A percentile compares a stretch with the other conserved stretches of the same genome.
Evolutionary conservation across 2,329 filamentous ascomycete genomes (phyloP).

Genomic region (Pseudomassariella vexata): DNA sequence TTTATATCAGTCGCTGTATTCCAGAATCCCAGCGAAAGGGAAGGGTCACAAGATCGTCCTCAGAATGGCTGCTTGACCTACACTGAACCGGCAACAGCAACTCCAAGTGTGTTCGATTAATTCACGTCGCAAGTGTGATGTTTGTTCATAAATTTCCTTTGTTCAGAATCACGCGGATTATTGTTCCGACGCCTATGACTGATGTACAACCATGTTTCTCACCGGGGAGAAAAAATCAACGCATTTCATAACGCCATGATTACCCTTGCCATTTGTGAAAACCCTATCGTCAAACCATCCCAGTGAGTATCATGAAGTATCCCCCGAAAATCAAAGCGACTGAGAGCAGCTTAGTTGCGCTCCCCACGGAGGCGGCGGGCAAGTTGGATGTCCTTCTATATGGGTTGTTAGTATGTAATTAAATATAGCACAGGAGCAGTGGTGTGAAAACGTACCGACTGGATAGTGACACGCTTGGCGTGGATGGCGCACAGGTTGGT

Average conservation of each 20-base stretch:
- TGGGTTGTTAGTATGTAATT: conserved; percentile 26
- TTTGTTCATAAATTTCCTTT: conserved; percentile 27
- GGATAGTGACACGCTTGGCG: conserved; percentile 98
- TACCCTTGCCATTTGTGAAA: conserved; percentile 32
- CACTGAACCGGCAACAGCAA: too few species aligned
- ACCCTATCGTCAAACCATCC: conserved; percentile 33
- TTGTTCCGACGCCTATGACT: conserved; percentile 26
- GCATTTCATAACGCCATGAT: conserved; percentile 34
- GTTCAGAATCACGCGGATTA: conserved; percentile 25
- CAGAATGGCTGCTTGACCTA: too few species aligned
- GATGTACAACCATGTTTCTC: conserved; percentile 31
- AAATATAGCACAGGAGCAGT: not conserved
- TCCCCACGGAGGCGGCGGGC: conserved; percentile 92
- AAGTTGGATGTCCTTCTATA: conserved; percentile 87
- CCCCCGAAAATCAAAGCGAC: conserved; percentile 15
- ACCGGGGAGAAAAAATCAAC: conserved; percentile 27
- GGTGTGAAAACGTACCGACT: conserved; percentile 46
- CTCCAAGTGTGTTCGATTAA: too few species aligned
- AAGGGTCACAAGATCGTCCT: too few species aligned
- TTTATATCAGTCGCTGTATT: too few species aligned
- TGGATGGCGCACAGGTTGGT: conserved; percentile 98
- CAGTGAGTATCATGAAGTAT: conserved; percentile 34
- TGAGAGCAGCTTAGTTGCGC: conserved; percentile 60
- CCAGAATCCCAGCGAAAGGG: too few species aligned
- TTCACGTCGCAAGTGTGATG: too few species aligned